phyloP scores from a whole-genome alignment of 768 basidiomycete genomes.

The Agrocybe pediades region DNA sequence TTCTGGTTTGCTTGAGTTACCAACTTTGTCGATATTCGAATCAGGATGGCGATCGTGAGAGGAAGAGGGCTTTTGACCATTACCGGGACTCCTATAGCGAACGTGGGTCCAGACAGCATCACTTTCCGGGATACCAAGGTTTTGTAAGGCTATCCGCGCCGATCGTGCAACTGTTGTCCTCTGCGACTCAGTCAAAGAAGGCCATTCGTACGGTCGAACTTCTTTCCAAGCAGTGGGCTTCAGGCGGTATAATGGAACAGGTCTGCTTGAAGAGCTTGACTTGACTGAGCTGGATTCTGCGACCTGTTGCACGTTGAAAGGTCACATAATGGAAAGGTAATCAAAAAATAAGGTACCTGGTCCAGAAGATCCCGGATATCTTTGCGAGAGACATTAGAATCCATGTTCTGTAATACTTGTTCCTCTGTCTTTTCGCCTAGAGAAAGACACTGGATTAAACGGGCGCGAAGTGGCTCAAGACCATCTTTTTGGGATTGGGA shows the following conservation, averaged over 20 bases:
- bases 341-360: conserved; percentile 36
- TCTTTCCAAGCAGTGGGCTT: conserved; percentile 64
- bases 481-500: conserved; percentile 8
- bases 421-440: conserved; percentile 50
- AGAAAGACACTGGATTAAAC: conserved; percentile 58
- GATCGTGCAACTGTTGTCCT: conserved; percentile 50
- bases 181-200: conserved; percentile 47
- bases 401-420: conserved; percentile 47
- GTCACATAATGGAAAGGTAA: neutral
- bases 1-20: conserved; percentile 20
- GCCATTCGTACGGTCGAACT: conserved; percentile 69
- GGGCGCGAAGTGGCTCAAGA: conserved; percentile 25
- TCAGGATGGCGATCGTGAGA: too few species aligned
- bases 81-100: conserved; percentile 23
- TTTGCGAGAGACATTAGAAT: conserved; percentile 33
- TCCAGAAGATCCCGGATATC: conserved; percentile 51
- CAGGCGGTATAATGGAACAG: conserved; percentile 49
- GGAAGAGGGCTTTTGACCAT: conserved; percentile 13
- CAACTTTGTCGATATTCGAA: conserved; percentile 6
- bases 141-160: conserved; percentile 49
- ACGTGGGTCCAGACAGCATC: conserved; percentile 69
- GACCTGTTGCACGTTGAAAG: conserved; percentile 38
- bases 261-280: conserved; percentile 37
- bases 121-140: conserved; percentile 55
- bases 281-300: conserved; percentile 43